Percentiles rank a stretch among this genome's conserved stretches.
phyloP scores from a whole-genome alignment of 768 basidiomycete species.

The Naganishia onofrii region DNA sequence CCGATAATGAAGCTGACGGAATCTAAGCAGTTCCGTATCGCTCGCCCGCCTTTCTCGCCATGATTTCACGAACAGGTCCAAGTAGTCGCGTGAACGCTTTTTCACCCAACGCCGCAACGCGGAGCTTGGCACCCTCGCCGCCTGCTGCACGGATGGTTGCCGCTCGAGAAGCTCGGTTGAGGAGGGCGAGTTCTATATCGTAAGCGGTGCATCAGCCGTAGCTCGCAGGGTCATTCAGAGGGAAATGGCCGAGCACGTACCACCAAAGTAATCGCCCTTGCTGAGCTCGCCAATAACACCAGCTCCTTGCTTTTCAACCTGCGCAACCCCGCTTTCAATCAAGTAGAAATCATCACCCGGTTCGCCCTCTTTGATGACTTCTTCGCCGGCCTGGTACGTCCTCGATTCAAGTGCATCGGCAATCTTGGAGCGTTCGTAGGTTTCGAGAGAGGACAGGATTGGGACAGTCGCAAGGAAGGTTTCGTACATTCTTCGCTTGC shows the following conservation, averaged over 20 bases:
- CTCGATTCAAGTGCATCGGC: constrained; percentile 88
- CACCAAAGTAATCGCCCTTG: constrained; percentile 98
- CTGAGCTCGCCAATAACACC: constrained; percentile 66
- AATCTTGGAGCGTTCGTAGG: constrained; percentile 90
- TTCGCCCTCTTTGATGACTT: constrained; percentile 87
- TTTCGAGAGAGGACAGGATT: constrained; percentile 77
- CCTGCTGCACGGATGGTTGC: constrained; percentile 76
- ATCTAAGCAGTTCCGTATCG: constrained; percentile 55
- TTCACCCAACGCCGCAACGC: constrained; percentile 89
- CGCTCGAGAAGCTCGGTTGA: constrained; percentile 83
- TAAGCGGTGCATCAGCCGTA: constrained; percentile 9
- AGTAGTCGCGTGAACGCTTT: constrained; percentile 89
- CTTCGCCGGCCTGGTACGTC: constrained; percentile 76
- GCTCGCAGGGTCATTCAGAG: constrained; percentile 10
- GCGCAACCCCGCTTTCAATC: constrained; percentile 87
- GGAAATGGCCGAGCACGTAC: constrained; percentile 57
- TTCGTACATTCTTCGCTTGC: constrained; percentile 93
- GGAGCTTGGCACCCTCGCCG: constrained; percentile 61
- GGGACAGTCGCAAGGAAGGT: constrained; percentile 88
- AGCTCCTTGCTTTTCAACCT: constrained; percentile 67
- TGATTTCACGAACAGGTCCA: constrained; percentile 85
- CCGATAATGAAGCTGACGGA: no score
- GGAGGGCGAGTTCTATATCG: constrained; percentile 74
- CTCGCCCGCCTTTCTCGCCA: constrained; percentile 75
- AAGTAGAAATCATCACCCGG: constrained; percentile 97